Conservation (phyloP, 176 grass and related monocot genomes). For the Thalia dealbata region DNA sequence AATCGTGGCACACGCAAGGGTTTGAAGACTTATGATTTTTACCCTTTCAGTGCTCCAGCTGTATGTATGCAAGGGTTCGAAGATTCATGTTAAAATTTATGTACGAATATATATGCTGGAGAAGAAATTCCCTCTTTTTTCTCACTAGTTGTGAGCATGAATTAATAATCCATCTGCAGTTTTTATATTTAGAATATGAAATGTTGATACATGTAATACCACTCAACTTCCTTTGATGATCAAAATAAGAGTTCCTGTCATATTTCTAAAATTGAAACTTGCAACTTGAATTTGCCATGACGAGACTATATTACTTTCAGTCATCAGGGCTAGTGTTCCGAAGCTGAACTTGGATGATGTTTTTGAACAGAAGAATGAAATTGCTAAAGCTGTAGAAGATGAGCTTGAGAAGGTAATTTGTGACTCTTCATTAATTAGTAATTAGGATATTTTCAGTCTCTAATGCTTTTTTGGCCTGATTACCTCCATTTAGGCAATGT, state of each 20-base stretch:
- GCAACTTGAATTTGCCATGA: neutral
- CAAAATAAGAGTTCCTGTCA: neutral
- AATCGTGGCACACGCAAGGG: neutral
- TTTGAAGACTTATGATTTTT: neutral
- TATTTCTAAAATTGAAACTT: neutral
- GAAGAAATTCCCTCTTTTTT: neutral
- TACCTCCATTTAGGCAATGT: neutral
- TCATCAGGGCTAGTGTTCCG: constrained; percentile 12
- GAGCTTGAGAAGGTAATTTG: constrained; percentile 7
- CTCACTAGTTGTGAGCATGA: neutral
- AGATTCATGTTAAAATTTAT: neutral
- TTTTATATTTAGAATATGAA: neutral
- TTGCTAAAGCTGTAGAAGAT: constrained; percentile 12
- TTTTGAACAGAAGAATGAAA: constrained; percentile 10
- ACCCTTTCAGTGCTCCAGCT: neutral
- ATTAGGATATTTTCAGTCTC: neutral
- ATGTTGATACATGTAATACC: neutral
- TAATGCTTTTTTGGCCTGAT: neutral
- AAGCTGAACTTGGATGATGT: constrained; percentile 8
- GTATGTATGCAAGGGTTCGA: neutral
- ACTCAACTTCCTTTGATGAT: neutral
- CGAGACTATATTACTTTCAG: neutral
- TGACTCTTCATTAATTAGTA: neutral
- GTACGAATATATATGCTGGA: neutral
- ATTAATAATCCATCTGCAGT: neutral